Conservation (phyloP, 768 basidiomycete species). For the Phylloporus rhodoxanthus region DNA sequence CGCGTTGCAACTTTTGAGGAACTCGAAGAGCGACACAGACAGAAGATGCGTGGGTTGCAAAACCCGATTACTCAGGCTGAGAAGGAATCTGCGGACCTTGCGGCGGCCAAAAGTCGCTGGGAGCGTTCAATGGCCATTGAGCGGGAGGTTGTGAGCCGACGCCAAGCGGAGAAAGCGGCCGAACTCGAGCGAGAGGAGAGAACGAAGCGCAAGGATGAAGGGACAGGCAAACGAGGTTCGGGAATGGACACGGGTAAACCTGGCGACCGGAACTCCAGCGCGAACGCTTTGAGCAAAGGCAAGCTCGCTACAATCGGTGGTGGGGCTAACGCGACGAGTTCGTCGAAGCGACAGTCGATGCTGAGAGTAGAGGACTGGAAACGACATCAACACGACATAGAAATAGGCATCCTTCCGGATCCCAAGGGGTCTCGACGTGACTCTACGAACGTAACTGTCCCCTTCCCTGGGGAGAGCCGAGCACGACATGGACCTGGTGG, state of each 20-base stretch:
- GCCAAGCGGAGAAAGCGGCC: constrained; percentile 65
- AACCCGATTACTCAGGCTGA: constrained; percentile 77
- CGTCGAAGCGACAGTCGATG: constrained; percentile 62
- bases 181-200: constrained; percentile 46
- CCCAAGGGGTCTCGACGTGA: constrained; percentile 19
- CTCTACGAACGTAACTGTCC: constrained; percentile 25
- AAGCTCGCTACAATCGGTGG: constrained; percentile 43
- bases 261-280: constrained; percentile 33
- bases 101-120: constrained; percentile 77
- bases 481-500: constrained; percentile 21
- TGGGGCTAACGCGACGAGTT: constrained; percentile 25
- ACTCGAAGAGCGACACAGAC: constrained; percentile 76
- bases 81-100: constrained; percentile 69
- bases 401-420: constrained; percentile 28
- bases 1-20: constrained; percentile 83
- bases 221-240: constrained; percentile 33
- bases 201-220: constrained; percentile 41
- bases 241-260: constrained; percentile 30
- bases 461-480: constrained; percentile 29
- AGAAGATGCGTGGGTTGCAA: constrained; percentile 79
- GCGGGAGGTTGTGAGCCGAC: constrained; percentile 63
- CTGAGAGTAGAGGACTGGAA: constrained; percentile 87
- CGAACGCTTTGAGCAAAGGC: constrained; percentile 47
- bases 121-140: constrained; percentile 70
- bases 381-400: constrained; percentile 54